Evolutionary conservation across 495 filamentous ascomycete species (phyloP), one percentile per base, ranked within the genome.

Genomic region (Cenococcum geophilum): DNA sequence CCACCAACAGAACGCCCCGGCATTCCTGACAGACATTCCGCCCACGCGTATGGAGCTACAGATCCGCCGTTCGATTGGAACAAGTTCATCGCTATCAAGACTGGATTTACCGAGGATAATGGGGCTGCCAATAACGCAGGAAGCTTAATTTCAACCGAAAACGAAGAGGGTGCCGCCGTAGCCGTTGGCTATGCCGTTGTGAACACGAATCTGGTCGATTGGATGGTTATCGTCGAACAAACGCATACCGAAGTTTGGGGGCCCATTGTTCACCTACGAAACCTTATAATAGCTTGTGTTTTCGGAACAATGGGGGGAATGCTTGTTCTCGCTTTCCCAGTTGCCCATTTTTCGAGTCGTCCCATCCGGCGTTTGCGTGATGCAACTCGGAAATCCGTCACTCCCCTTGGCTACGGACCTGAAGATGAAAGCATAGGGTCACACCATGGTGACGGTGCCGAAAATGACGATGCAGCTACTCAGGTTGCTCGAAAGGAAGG

Each of bases 221-320:
- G 91, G 91, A 82, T 86, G 18, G 76, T 96, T 9, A 63, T 96
- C 2, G 81, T 95, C 11, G 92, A 96, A 68, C 86, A 92, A 71
- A 78, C 83, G 12, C 80, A 81, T 51, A 65, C 70, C 37, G 91
- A 96, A 68, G 89, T 89, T 8, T 88, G 83, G 72, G 77, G 77
- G n/a, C 86, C 90, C 0, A 89, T 96, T 34, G 65, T 77, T 37
- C 81, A 82, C 20, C 78, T 96, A 22, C 81, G 88, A 32, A 84
- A 84, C 50, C 87, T 96, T 47, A 79, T 96, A 5, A 73, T 96
- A 1, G 88, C 81, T 1, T 95, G 89, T 55, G 88, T 95, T 0
- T 95, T 96, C 67, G 89, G 87, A 0, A 92, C 89, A 0, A 79
- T 84, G 18, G 91, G 86, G 3, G 75, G 83, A 0, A 78, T 90